Conservation (phyloP, 352 stramenopile species). For the Globisporangium camurandrum region DNA sequence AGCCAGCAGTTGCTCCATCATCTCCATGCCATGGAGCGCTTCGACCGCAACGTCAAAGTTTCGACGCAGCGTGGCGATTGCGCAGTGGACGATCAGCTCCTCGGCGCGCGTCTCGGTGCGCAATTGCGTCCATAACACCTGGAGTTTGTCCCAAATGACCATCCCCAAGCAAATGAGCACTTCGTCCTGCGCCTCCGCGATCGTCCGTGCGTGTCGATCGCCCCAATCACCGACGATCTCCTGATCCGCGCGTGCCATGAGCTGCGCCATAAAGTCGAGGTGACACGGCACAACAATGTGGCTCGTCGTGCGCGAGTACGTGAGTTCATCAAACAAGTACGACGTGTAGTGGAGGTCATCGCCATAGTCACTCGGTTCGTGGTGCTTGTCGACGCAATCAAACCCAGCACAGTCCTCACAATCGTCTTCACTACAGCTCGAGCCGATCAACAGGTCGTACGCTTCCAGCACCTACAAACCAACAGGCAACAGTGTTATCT, state of each 20-base stretch:
- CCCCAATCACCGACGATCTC: conserved; percentile 79
- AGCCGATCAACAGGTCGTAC: conserved; percentile 81
- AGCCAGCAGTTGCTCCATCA: conserved; percentile 82
- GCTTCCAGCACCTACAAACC: conserved; percentile 70
- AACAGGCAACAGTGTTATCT: no score
- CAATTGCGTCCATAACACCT: conserved; percentile 75
- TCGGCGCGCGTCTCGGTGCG: conserved; percentile 69
- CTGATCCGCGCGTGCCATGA: conserved; percentile 79
- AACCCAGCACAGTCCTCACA: conserved; percentile 80
- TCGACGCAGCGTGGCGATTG: conserved; percentile 58
- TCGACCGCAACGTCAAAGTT: conserved; percentile 84
- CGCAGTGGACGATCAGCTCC: conserved; percentile 75
- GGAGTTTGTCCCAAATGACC: conserved; percentile 86
- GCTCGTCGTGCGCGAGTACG: conserved; percentile 70
- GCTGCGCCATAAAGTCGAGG: conserved; percentile 79
- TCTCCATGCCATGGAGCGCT: conserved; percentile 75
- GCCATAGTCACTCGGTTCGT: conserved; percentile 63
- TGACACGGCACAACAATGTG: conserved; percentile 81
- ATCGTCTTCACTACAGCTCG: conserved; percentile 79
- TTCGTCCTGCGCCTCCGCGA: conserved; percentile 81
- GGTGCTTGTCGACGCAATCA: conserved; percentile 67
- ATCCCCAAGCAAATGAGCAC: conserved; percentile 82
- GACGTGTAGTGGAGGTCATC: conserved; percentile 83
- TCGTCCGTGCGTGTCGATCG: conserved; percentile 75
- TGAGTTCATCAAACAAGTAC: conserved; percentile 83